Evolutionary conservation across 2,329 filamentous ascomycete genomes (phyloP), one percentile per base, ranked within the genome.

Genomic region (Ambrosiella beaveri): DNA sequence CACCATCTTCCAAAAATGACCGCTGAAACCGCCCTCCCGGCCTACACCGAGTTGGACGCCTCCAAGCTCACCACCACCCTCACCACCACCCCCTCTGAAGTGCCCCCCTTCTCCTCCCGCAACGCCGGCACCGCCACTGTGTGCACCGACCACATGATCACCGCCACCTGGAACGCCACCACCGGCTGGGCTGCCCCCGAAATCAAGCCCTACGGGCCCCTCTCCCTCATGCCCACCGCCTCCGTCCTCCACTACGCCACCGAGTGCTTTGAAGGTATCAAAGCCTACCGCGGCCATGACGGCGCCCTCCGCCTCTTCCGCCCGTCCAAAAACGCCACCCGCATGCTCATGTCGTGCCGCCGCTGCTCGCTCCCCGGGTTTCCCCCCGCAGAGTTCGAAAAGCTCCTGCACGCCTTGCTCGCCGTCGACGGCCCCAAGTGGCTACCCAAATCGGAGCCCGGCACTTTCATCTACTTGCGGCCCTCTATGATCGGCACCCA

Each of bases 141-240:
- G 66, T 79, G 77, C 74, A 89, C 86, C 62, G 89, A 96, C 75
- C 90, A 96, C 75, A 95, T 95, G 88, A 75, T 93, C 65, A 84
- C 82, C 56, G 84, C 75, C 17, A 71, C 73, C 57, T 94, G 88
- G 88, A 81, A 75, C 39, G 71, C 69, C 19, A 67, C 72, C 49
- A 67, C 71, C 17, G 88, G 88, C 64, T 95, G 88, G 88, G 75
- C 77, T 41, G 74, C 78, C 1, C 88, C 88, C 1, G 77, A 84
- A 64, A 77, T 94, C 60, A 79, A 81, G 68, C 85, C 88, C 35
- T 93, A 88, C 69, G 85, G 86, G 0, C 84, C 86, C 9, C 73
- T 95, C 57, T 77, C 77, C 62, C 80, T 95, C 65, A 85, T 88
- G 73, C 88, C 88, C 40, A 90, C 85, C 3, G 86, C 88, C 12